Conservation (phyloP, 2,329 filamentous ascomycete species). For the Aspergillus niger region DNA sequence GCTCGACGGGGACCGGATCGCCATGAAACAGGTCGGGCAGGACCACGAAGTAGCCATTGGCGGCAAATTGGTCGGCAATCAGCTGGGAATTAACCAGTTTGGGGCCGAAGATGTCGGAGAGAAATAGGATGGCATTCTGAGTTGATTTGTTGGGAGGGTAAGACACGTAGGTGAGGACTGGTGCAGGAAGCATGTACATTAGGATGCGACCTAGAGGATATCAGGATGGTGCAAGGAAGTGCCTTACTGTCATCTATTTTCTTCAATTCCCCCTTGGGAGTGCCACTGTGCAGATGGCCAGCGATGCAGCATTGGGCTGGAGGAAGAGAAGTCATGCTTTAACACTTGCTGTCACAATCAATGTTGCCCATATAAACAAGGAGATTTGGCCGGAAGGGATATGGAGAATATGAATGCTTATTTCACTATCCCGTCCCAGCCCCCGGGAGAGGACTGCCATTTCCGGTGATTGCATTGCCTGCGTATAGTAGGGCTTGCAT, state of each 20-base stretch:
- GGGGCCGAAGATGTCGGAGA: background rate
- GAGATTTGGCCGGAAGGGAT: background rate
- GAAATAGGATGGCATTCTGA: background rate
- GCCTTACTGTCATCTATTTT: background rate
- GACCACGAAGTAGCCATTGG: slow-evolving; percentile 41
- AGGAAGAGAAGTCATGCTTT: background rate
- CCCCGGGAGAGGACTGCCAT: background rate
- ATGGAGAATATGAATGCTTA: no score
- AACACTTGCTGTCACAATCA: no score
- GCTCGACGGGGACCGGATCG: slow-evolving; percentile 59
- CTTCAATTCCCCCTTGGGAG: background rate
- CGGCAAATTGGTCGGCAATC: background rate
- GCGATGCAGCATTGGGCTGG: background rate
- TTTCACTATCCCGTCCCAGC: background rate
- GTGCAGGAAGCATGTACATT: background rate
- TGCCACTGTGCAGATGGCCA: background rate
- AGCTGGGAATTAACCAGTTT: background rate
- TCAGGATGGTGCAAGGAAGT: background rate
- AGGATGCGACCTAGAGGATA: background rate
- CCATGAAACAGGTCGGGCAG: slow-evolving; percentile 69
- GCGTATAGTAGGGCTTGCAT: background rate
- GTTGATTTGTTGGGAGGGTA: background rate
- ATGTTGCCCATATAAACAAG: background rate
- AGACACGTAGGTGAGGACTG: background rate
- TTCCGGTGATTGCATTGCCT: background rate